Evolutionary conservation across 2,329 filamentous ascomycete species (phyloP), one percentile per base, ranked within the genome.

Genomic region (Didymella lethalis): DNA sequence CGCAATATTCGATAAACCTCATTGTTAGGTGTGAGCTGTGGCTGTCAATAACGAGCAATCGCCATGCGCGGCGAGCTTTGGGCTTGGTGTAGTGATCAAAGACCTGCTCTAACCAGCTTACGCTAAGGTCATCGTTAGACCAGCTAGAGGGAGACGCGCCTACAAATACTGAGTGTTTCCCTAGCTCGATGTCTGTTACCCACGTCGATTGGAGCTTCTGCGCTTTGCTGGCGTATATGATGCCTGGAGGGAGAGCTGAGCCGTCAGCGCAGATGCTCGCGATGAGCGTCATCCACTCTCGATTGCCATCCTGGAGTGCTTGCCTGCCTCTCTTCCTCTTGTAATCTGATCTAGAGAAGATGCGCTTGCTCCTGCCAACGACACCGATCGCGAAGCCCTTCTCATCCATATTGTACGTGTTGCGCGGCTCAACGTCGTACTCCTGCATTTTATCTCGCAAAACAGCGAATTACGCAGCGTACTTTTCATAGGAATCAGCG

Each of bases 311-410:
- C 23, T 40, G 23, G 51, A 40, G 20, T 50, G 38, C 31, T 48
- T 48, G 20, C 20, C 20, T 23, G 20, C 20, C 20, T 23, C 20
- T 23, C 20, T 23, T 23, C 20, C 20, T 23, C 20, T 23, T 23
- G 20, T 23, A 23, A 23, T 14, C n/a, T 18, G 32, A 25, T 14
- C 20, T 47, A 55, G 26, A 60, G 51, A 61, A 57, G 40, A 61
- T 45, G 14, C 48, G 29, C 25, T 61, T 56, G 32, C 40, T 52
- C 18, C 64, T 88, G 2, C 69, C 87, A 57, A 25, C 64, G 28
- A 55, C 50, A 16, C 28, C 44, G 18, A 47, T 32, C 12, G 26
- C 41, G 40, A 43, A 3, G 28, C 28, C 28, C 10, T 11, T 23
- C 20, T 23, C 20, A 23, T 23, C 20, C 20, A 32, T 32, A 32